A percentile compares a stretch with the other conserved stretches of the same genome.
phyloP scores from a whole-genome alignment of 2,329 filamentous ascomycete species.

The Xylaria sp. region DNA sequence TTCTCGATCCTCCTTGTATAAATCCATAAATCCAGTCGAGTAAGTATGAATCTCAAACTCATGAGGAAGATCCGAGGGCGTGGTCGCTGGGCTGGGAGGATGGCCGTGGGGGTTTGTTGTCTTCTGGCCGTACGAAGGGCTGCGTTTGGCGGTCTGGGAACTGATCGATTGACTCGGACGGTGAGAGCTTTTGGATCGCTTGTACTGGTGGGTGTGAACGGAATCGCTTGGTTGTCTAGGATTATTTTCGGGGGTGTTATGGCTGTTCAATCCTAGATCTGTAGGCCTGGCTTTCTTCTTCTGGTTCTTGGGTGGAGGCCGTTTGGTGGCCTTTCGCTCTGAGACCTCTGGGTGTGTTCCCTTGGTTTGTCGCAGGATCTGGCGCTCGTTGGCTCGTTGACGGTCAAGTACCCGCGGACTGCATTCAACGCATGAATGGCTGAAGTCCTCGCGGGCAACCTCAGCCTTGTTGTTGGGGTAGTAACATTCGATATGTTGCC shows the following conservation, averaged over 20 bases:
- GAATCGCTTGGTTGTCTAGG: slow-evolving; percentile 60
- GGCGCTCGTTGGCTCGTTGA: slow-evolving; percentile 79
- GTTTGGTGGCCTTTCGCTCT: slow-evolving; percentile 71
- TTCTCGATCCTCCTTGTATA: slow-evolving; percentile 72
- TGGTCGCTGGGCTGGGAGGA: slow-evolving; percentile 80
- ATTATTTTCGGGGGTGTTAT: slow-evolving; percentile 67
- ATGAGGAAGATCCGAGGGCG: slow-evolving; percentile 72
- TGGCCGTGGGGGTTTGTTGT: slow-evolving; percentile 67
- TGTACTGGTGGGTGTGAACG: slow-evolving; percentile 68
- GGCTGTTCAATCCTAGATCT: slow-evolving; percentile 75
- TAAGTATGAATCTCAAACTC: slow-evolving; percentile 75
- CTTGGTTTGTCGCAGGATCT: slow-evolving; percentile 67
- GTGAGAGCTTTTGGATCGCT: slow-evolving; percentile 86
- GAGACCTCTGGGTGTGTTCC: slow-evolving; percentile 57
- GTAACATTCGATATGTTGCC: slow-evolving; percentile 98
- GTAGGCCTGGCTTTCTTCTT: slow-evolving; percentile 88
- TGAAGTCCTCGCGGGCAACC: slow-evolving; percentile 75
- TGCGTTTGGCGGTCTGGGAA: slow-evolving; percentile 73
- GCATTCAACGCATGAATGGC: slow-evolving; percentile 92
- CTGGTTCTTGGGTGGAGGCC: slow-evolving; percentile 80
- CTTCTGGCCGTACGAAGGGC: slow-evolving; percentile 72
- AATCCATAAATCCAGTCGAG: slow-evolving; percentile 78
- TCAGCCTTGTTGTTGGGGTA: slow-evolving; percentile 80
- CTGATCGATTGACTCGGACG: slow-evolving; percentile 80
- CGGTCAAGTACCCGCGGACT: slow-evolving; percentile 79